phyloP scores from a whole-genome alignment of 768 basidiomycete genomes.

The Boletus tylopilopsis region DNA sequence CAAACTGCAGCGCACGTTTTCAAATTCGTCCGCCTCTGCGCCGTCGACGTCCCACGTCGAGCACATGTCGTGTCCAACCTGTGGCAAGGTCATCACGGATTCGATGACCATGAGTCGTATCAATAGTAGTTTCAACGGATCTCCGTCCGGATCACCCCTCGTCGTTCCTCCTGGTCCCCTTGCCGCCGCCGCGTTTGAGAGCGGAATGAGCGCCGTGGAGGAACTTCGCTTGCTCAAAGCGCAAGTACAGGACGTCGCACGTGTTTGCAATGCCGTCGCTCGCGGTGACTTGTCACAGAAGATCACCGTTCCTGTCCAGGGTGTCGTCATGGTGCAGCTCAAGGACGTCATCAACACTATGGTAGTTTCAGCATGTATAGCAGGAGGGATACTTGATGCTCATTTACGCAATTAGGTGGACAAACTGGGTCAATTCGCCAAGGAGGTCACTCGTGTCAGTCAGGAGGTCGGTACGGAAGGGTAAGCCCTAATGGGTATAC shows the following conservation, averaged over 20 bases:
- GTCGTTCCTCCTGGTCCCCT: constrained; percentile 56
- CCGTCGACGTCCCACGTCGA: constrained; percentile 41
- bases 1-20: constrained; percentile 29
- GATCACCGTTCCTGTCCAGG: constrained; percentile 75
- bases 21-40: constrained; percentile 39
- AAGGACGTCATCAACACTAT: constrained; percentile 76
- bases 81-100: constrained; percentile 50
- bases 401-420: constrained; percentile 43
- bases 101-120: constrained; percentile 34
- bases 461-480: constrained; percentile 84
- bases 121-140: constrained; percentile 21
- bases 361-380: constrained; percentile 30
- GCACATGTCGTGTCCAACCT: constrained; percentile 50
- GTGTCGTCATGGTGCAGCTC: constrained; percentile 75
- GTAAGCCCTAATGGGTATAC: constrained; percentile 32
- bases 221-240: constrained; percentile 78
- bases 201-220: constrained; percentile 66
- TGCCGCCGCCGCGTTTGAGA: constrained; percentile 52
- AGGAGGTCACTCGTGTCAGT: constrained; percentile 83
- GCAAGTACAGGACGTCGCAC: constrained; percentile 78
- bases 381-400: constrained; percentile 7
- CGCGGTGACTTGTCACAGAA: constrained; percentile 73
- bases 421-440: constrained; percentile 81
- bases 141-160: constrained; percentile 35
- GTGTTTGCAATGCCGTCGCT: constrained; percentile 79